phyloP scores from a whole-genome alignment of 345 rosid species.

The Litchi chinensis region DNA sequence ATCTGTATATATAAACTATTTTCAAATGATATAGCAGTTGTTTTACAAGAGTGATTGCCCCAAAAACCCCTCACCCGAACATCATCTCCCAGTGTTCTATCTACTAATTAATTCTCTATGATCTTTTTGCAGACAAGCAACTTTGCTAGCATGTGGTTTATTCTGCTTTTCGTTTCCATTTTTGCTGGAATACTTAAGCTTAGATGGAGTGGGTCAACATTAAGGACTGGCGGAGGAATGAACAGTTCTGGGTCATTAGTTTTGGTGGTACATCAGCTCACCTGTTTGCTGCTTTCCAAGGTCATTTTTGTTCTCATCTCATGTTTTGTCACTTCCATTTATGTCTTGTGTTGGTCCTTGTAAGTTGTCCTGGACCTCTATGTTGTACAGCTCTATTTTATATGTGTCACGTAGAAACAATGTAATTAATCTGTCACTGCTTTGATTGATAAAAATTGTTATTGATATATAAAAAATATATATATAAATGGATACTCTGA shows the following conservation, averaged over 20 bases:
- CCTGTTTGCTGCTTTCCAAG: conserved; percentile 97
- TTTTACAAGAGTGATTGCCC: not conserved
- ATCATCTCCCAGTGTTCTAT: not conserved
- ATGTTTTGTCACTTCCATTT: conserved; percentile 48
- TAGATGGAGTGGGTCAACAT: conserved; percentile 92
- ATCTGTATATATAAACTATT: not conserved
- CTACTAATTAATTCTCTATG: conserved; percentile 2
- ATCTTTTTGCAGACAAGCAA: conserved; percentile 81
- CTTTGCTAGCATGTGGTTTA: conserved; percentile 97
- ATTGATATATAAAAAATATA: not conserved
- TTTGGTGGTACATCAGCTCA: conserved; percentile 98
- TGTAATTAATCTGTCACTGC: not conserved
- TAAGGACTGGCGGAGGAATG: conserved; percentile 99
- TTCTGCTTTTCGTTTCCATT: conserved; percentile 92
- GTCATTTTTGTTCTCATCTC: conserved; percentile 26
- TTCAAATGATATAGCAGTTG: not conserved
- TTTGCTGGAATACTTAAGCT: conserved; percentile 87
- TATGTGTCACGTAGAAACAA: not conserved
- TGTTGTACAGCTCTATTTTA: conserved; percentile 6
- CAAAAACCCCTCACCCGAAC: not conserved
- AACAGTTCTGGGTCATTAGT: conserved; percentile 88
- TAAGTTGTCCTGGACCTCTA: not conserved
- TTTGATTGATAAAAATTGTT: not conserved
- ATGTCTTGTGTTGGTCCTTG: not conserved
- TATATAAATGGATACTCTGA: too few relatives aligned